These are phyloP conservation scores for Abrus pulchellus DNA, from an alignment of 306 rosid species.

Conservation along the genomic window DNA sequence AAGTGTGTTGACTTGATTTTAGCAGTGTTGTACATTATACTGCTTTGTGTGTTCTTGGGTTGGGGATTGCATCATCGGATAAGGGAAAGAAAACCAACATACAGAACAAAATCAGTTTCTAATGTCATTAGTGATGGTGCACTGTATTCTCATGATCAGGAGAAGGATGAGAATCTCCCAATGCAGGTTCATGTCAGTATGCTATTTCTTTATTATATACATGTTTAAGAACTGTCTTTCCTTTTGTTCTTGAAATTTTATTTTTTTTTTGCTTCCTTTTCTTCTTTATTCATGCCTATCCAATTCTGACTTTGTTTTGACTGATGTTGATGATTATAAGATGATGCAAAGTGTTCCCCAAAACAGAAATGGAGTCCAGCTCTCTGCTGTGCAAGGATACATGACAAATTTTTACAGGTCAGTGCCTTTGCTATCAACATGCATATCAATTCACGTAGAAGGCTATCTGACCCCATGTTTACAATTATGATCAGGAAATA, in stretches of 20 bases:
- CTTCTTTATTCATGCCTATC: slow-evolving; percentile 37
- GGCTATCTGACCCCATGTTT: slow-evolving; percentile 51
- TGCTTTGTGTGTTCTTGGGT: slow-evolving; percentile 75
- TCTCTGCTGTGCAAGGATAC: slow-evolving; percentile 91
- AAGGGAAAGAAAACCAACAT: slow-evolving; percentile 63
- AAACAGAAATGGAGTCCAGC: slow-evolving; percentile 63
- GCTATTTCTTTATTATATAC: slow-evolving; percentile 30
- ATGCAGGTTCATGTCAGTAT: slow-evolving; percentile 75
- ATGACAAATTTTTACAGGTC: slow-evolving; percentile 89
- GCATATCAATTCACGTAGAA: slow-evolving; percentile 37
- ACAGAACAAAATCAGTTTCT: slow-evolving; percentile 62
- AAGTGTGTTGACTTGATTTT: slow-evolving; percentile 82
- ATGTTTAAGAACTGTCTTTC: slow-evolving; percentile 37
- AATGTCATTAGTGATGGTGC: slow-evolving; percentile 60
- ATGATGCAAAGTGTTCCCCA: slow-evolving; percentile 76
- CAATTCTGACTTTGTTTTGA: slow-evolving; percentile 38
- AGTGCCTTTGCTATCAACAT: slow-evolving; percentile 45
- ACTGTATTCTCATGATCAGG: slow-evolving; percentile 62
- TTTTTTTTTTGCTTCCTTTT: background rate
- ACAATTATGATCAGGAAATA: slow-evolving; percentile 71
- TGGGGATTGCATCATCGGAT: slow-evolving; percentile 78
- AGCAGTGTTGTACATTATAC: slow-evolving; percentile 71
- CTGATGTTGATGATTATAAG: slow-evolving; percentile 55
- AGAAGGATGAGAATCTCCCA: slow-evolving; percentile 78
- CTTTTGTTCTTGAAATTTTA: background rate